A percentile compares a stretch with the other conserved stretches of the same genome.
Evolutionary conservation across 768 basidiomycete genomes (phyloP).

Genomic region (Tylopilus sp.): DNA sequence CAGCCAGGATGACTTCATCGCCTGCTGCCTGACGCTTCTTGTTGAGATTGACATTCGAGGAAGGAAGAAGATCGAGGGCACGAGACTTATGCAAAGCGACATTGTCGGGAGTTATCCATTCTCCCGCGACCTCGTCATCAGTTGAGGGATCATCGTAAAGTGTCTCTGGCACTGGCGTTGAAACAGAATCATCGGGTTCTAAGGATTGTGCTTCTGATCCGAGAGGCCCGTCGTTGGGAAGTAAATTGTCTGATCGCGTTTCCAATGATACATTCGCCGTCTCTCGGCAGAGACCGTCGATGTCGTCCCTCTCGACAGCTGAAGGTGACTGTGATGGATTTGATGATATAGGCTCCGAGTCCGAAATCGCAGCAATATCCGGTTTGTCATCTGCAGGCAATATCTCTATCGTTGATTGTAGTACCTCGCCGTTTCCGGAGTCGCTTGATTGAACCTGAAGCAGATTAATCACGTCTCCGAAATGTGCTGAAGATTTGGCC

Average conservation of each 20-base stretch:
- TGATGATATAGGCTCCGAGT: neutral
- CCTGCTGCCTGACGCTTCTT: constrained; percentile 36
- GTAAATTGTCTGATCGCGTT: constrained; percentile 3
- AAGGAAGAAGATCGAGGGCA: constrained; percentile 78
- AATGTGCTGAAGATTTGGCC: constrained; percentile 13
- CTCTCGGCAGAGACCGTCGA: constrained; percentile 10
- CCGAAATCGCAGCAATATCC: neutral
- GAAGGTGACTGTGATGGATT: neutral
- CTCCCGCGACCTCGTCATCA: constrained; percentile 79
- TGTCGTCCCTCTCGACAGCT: neutral
- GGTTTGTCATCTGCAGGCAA: constrained; percentile 1
- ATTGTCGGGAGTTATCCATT: constrained; percentile 96
- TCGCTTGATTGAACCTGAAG: constrained; percentile 7
- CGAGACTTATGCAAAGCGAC: constrained; percentile 82
- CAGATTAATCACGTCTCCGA: neutral
- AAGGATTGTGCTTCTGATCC: constrained; percentile 28
- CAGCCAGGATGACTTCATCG: constrained; percentile 52
- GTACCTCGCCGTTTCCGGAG: neutral
- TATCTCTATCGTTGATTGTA: neutral
- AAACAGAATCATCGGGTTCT: neutral
- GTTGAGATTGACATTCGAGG: constrained; percentile 30
- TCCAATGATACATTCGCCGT: constrained; percentile 14
- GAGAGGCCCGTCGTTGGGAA: constrained; percentile 31
- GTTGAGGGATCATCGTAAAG: constrained; percentile 76
- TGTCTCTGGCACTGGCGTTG: constrained; percentile 23